Evolutionary conservation across 306 rosid species (phyloP).

Genomic region (Inga laurina): DNA sequence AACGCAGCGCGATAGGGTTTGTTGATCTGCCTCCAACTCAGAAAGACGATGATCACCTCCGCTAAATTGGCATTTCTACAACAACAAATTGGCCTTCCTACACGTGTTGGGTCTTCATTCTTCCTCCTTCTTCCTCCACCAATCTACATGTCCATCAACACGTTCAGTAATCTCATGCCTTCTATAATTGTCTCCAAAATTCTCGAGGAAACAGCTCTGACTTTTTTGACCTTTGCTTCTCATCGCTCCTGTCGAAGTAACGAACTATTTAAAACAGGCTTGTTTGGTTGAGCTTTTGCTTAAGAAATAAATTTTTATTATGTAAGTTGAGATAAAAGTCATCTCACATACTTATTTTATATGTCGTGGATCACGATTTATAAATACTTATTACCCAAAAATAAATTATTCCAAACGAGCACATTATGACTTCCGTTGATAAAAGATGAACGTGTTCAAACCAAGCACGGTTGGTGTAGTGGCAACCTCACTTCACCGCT

Average conservation of each 20-base stretch:
- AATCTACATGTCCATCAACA: neutral
- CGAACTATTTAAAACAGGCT: neutral
- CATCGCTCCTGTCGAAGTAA: neutral
- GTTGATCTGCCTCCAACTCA: neutral
- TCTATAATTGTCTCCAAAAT: neutral
- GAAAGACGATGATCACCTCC: neutral
- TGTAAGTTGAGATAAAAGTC: too few species aligned
- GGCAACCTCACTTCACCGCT: too few species aligned
- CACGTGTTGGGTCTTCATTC: conserved; percentile 1
- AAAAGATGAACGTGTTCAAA: neutral
- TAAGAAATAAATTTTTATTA: too few species aligned
- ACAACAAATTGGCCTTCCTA: neutral
- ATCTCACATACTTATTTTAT: too few species aligned
- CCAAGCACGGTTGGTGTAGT: too few species aligned
- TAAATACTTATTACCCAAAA: too few species aligned
- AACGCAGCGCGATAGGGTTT: neutral
- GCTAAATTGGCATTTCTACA: neutral
- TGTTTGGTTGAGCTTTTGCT: too few species aligned
- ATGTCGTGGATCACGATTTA: too few species aligned
- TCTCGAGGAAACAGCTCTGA: neutral
- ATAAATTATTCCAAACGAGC: too few species aligned
- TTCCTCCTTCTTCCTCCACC: neutral
- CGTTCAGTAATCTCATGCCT: neutral
- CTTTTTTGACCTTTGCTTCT: neutral
- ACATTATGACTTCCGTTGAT: neutral